phyloP scores from a whole-genome alignment of 164 flowering plant genomes.

The Litsea cubeba region DNA sequence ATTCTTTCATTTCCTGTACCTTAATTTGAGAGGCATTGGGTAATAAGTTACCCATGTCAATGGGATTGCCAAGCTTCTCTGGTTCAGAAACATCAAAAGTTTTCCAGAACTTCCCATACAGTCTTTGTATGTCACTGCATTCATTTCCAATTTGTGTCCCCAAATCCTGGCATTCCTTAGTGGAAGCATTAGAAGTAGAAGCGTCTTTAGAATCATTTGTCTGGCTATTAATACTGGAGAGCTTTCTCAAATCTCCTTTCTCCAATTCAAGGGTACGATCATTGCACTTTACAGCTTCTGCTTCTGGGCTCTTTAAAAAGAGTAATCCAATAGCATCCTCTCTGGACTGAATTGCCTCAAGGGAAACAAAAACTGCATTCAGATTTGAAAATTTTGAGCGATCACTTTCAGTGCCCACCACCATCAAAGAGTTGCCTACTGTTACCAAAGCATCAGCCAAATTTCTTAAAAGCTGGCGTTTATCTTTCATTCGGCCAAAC shows the following conservation, averaged over 20 bases:
- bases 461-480: not conserved
- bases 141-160: conserved; percentile 5
- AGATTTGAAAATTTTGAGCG: conserved; percentile 8
- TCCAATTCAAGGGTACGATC: not conserved
- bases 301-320: conserved; percentile 30
- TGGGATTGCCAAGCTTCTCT: not conserved
- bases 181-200: conserved; percentile 2
- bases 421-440: conserved; percentile 57
- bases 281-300: conserved; percentile 1
- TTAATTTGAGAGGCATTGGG: conserved; percentile 7
- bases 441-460: conserved; percentile 44
- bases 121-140: conserved; percentile 1
- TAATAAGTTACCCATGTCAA: not conserved
- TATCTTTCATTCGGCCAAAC: not conserved
- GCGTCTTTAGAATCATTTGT: conserved; percentile 1
- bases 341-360: conserved; percentile 21
- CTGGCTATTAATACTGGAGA: not conserved
- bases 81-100: conserved; percentile 11
- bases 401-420: conserved; percentile 19
- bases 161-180: not conserved
- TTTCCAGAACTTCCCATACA: conserved; percentile 14
- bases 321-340: conserved; percentile 36
- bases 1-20: conserved; percentile 17
- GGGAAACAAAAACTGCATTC: conserved; percentile 29
- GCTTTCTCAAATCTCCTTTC: not conserved